A percentile compares a stretch with the other conserved stretches of the same genome.
Evolutionary conservation across 495 filamentous ascomycete species (phyloP).

Genomic region (Penicillium silybi): DNA sequence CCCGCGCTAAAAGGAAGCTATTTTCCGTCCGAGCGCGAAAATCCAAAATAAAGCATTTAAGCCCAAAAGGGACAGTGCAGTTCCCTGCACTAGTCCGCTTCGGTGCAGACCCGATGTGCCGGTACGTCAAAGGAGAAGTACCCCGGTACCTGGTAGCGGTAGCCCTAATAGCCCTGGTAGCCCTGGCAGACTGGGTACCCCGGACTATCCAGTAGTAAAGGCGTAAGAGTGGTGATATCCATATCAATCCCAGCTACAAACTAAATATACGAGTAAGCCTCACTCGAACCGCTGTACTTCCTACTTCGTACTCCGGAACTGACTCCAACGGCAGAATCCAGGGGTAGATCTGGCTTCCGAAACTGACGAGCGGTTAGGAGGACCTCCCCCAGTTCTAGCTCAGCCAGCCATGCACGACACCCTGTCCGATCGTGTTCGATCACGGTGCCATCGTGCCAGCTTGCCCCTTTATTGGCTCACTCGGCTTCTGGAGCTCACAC

Average conservation of each 20-base stretch:
- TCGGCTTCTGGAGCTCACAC: conserved; percentile 9
- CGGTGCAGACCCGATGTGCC: conserved; percentile 12
- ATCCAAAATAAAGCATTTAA: background rate
- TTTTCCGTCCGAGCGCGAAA: conserved; percentile 1
- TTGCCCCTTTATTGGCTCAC: conserved; percentile 15
- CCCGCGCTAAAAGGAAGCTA: conserved; percentile 16
- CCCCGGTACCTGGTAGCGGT: too few species aligned
- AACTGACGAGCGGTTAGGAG: conserved; percentile 20
- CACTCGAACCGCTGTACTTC: too few species aligned
- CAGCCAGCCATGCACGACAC: conserved; percentile 36
- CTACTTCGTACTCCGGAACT: too few species aligned
- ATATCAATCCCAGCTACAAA: too few species aligned
- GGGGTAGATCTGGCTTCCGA: conserved; percentile 23
- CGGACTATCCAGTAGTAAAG: too few species aligned
- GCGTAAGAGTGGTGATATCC: too few species aligned
- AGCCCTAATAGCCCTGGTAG: too few species aligned
- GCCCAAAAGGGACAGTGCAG: background rate
- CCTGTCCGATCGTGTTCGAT: conserved; percentile 17
- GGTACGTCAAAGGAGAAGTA: too few species aligned
- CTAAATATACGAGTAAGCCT: too few species aligned
- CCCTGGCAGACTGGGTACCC: too few species aligned
- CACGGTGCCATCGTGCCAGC: conserved; percentile 11
- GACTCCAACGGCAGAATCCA: too few species aligned
- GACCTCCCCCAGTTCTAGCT: conserved; percentile 12
- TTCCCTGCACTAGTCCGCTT: background rate